These are phyloP conservation scores for Hsuehochloa calcarea DNA, from an alignment of 176 grass and related monocot genomes.

Conservation along the genomic window DNA sequence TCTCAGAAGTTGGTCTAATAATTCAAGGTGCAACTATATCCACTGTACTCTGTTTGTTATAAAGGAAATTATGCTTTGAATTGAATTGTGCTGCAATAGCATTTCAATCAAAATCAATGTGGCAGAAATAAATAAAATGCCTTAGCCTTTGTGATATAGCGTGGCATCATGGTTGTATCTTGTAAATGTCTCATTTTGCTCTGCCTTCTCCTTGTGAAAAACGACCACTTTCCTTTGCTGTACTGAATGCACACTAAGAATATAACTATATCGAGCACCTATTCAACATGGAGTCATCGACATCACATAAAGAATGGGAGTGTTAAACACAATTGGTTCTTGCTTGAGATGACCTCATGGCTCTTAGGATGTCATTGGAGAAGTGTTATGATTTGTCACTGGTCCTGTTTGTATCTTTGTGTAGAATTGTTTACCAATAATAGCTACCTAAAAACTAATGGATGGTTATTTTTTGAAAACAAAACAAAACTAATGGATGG, in stretches of 20 bases:
- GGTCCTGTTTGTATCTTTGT: not conserved
- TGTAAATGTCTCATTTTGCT: not conserved
- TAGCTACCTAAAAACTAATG: not conserved
- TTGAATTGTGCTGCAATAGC: not conserved
- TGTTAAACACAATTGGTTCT: not conserved
- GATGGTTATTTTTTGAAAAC: not conserved
- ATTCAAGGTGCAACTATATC: no score
- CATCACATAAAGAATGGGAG: not conserved
- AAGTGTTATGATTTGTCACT: not conserved
- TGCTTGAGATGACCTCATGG: not conserved
- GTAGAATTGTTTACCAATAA: not conserved
- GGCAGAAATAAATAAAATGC: not conserved
- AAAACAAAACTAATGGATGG: not conserved
- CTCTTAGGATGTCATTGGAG: not conserved
- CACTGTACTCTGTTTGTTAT: no score
- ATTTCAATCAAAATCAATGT: not conserved
- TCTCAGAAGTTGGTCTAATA: no score
- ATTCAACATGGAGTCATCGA: not conserved
- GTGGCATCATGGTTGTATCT: not conserved
- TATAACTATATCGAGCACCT: not conserved
- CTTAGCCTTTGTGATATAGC: not conserved
- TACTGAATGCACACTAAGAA: not conserved
- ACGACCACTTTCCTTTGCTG: not conserved
- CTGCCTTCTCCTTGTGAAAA: not conserved
- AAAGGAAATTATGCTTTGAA: not conserved